Percentiles rank a stretch among this genome's conserved stretches.
phyloP scores from a whole-genome alignment of 164 flowering plant genomes.

The Magnolia officinalis region DNA sequence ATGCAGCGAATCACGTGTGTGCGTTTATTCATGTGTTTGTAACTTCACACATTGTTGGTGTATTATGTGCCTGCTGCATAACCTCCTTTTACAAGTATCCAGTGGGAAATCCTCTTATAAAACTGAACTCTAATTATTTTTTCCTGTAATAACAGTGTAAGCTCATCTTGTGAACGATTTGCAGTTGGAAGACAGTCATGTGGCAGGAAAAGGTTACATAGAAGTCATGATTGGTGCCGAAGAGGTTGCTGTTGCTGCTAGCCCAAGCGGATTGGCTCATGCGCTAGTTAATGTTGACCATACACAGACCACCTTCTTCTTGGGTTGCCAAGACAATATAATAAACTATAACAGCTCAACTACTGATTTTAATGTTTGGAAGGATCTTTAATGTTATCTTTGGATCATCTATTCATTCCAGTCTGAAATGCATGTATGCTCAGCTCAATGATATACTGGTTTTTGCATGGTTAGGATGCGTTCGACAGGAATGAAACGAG shows the following conservation, averaged over 20 bases:
- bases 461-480: too few relatives aligned
- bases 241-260: constrained; percentile 75
- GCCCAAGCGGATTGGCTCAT: constrained; percentile 79
- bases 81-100: background rate
- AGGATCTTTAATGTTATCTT: constrained; percentile 46
- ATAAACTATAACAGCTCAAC: constrained; percentile 42
- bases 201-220: constrained; percentile 55
- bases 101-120: background rate
- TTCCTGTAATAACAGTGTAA: background rate
- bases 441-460: too few relatives aligned
- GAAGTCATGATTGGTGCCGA: constrained; percentile 62
- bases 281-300: constrained; percentile 72
- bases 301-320: constrained; percentile 48
- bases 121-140: too few relatives aligned
- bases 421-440: too few relatives aligned
- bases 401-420: background rate
- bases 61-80: background rate
- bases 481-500: too few relatives aligned
- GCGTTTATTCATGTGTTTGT: background rate
- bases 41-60: background rate
- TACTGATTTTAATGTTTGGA: constrained; percentile 79
- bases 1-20: background rate
- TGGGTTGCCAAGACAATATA: constrained; percentile 78
- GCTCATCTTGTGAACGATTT: constrained; percentile 7
- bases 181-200: constrained; percentile 66